A percentile compares a stretch with the other conserved stretches of the same genome.
phyloP scores from a whole-genome alignment of 1,139 yeast species.

The Kodamaea anthophila region DNA sequence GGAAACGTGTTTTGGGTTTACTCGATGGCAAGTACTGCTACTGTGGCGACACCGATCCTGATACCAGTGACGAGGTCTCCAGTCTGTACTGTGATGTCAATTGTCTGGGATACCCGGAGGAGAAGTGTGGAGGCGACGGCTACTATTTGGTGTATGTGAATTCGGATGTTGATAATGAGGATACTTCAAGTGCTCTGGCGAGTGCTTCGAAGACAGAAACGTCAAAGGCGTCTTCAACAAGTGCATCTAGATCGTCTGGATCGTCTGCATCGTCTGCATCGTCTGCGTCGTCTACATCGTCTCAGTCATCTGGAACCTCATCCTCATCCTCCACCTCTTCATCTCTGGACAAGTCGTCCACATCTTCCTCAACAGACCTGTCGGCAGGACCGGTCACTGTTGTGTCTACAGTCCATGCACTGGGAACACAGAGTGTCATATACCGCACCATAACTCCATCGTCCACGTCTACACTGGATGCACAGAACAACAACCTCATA shows the following conservation, averaged over 20 bases:
- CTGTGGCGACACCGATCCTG: conserved; percentile 49
- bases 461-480: conserved; percentile 7
- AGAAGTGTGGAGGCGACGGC: conserved; percentile 58
- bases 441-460: conserved; percentile 13
- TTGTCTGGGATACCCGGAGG: conserved; percentile 54
- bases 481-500: conserved; percentile 6
- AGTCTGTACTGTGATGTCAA: conserved; percentile 37
- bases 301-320: conserved; percentile 4
- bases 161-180: conserved; percentile 20
- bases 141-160: conserved; percentile 46
- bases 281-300: conserved; percentile 6
- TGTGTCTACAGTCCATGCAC: conserved; percentile 10
- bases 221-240: neutral
- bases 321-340: conserved; percentile 2
- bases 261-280: conserved; percentile 1
- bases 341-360: conserved; percentile 1
- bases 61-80: conserved; percentile 22
- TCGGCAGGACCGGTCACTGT: conserved; percentile 7
- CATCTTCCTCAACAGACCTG: conserved; percentile 3
- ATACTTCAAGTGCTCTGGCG: conserved; percentile 4
- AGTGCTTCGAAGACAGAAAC: neutral
- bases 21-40: conserved; percentile 50
- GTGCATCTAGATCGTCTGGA: conserved; percentile 1
- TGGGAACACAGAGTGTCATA: conserved; percentile 10
- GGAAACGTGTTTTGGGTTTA: conserved; percentile 47